Evolutionary conservation across 2,329 filamentous ascomycete genomes (phyloP).

Genomic region (Arthrobotrys pseudoclavata): DNA sequence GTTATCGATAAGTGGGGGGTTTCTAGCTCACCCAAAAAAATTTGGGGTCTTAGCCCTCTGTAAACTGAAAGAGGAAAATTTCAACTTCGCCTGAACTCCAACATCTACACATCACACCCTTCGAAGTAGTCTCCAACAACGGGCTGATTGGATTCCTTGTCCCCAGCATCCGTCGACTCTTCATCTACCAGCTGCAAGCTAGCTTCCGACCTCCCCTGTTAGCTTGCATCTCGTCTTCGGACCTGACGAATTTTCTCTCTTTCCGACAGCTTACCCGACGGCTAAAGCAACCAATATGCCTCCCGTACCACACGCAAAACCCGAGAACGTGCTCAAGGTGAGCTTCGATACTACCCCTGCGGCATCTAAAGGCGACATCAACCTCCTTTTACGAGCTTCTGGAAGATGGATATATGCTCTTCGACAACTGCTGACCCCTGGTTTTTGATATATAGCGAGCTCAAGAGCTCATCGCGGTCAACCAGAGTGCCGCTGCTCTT

Average conservation of each 20-base stretch:
- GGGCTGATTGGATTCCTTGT: conserved; percentile 56
- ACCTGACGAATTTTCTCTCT: conserved; percentile 28
- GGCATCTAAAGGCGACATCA: background rate
- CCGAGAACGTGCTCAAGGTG: conserved; percentile 96
- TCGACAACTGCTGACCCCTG: conserved; percentile 51
- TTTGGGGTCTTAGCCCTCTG: conserved; percentile 56
- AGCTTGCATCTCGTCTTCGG: conserved; percentile 41
- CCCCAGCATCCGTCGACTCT: conserved; percentile 58
- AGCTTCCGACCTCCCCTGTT: conserved; percentile 33
- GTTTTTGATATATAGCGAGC: conserved; percentile 74
- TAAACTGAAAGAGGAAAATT: conserved; percentile 55
- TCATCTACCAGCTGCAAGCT: conserved; percentile 41
- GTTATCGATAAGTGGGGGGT: conserved; percentile 47
- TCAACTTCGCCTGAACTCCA: conserved; percentile 38
- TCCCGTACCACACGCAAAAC: conserved; percentile 95
- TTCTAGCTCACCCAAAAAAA: conserved; percentile 31
- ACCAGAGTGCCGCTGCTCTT: conserved; percentile 90
- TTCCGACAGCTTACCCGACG: conserved; percentile 40
- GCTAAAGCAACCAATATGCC: conserved; percentile 74
- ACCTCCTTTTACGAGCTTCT: background rate
- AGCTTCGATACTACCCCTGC: conserved; percentile 62
- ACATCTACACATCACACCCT: conserved; percentile 37
- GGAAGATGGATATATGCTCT: conserved; percentile 33
- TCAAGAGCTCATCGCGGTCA: conserved; percentile 97
- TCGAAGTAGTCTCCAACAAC: conserved; percentile 57